Evolutionary conservation across 192 early-diverging fungal genomes (phyloP).

Genomic region (Backusella sp.): DNA sequence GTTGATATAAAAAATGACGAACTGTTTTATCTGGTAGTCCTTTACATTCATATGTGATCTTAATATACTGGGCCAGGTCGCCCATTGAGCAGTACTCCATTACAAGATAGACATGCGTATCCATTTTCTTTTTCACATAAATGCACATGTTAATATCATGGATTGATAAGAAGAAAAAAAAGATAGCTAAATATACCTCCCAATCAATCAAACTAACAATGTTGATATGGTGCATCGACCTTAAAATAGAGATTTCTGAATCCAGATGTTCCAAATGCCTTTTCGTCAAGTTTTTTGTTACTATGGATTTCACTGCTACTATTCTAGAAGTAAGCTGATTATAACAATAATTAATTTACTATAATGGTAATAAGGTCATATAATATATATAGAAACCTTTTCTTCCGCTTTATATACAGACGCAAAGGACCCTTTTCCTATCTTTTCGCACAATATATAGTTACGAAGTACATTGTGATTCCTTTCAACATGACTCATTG

Average conservation of each 20-base stretch:
- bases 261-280: constrained; percentile 91
- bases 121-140: constrained; percentile 65
- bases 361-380: neutral
- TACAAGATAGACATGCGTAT: constrained; percentile 91
- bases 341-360: neutral
- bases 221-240: constrained; percentile 75
- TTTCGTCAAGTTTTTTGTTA: constrained; percentile 86
- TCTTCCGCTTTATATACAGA: constrained; percentile 82
- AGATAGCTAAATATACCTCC: constrained; percentile 50
- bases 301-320: constrained; percentile 92
- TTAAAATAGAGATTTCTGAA: constrained; percentile 93
- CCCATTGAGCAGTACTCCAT: constrained; percentile 98
- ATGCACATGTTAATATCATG: neutral
- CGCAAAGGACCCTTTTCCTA: constrained; percentile 97
- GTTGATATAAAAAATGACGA: constrained; percentile 81
- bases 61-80: constrained; percentile 89
- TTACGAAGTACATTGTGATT: constrained; percentile 5
- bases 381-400: constrained; percentile 43
- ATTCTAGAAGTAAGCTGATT: neutral
- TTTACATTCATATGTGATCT: constrained; percentile 57
- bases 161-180: neutral
- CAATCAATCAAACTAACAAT: constrained; percentile 92
- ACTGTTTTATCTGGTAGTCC: constrained; percentile 81
- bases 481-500: neutral
- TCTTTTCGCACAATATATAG: constrained; percentile 66